Conservation (phyloP, 1,284 basidiomycete genomes). For the Stereum hirsutum region DNA sequence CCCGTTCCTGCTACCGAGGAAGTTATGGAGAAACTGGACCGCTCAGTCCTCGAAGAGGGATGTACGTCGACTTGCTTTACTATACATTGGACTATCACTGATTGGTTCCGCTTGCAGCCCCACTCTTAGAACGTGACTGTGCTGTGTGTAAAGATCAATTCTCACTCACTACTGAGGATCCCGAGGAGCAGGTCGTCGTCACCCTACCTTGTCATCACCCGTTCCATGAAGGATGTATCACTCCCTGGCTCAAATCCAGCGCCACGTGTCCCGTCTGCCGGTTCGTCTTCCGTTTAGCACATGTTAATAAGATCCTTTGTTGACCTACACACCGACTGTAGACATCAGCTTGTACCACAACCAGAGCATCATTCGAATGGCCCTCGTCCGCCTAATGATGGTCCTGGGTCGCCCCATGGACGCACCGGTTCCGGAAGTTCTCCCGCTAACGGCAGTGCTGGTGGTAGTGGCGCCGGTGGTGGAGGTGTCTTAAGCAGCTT, state of each 20-base stretch:
- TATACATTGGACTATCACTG: neutral
- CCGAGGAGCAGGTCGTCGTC: constrained; percentile 59
- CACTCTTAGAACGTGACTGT: constrained; percentile 56
- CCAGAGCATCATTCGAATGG: constrained; percentile 6
- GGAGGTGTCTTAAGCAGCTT: constrained; percentile 8
- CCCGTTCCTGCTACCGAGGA: constrained; percentile 74
- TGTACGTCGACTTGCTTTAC: constrained; percentile 33
- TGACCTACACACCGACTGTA: neutral
- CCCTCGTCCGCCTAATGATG: constrained; percentile 3
- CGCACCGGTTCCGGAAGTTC: neutral
- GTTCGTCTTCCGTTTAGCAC: constrained; percentile 25
- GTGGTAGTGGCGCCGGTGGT: neutral
- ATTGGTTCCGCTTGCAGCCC: constrained; percentile 26
- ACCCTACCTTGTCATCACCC: constrained; percentile 74
- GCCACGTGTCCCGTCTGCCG: constrained; percentile 83
- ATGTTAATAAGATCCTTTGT: neutral
- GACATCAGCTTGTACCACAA: constrained; percentile 6
- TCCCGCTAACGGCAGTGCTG: neutral
- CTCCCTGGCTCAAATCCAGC: constrained; percentile 76
- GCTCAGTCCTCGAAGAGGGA: constrained; percentile 48
- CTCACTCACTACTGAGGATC: constrained; percentile 53
- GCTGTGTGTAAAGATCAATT: constrained; percentile 78
- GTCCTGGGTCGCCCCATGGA: constrained; percentile 1
- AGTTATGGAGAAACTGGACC: constrained; percentile 50
- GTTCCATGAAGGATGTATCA: constrained; percentile 75